These are phyloP conservation scores for Yarrowia sp. DNA, from an alignment of 805 yeast genomes.

Conservation along the genomic window DNA sequence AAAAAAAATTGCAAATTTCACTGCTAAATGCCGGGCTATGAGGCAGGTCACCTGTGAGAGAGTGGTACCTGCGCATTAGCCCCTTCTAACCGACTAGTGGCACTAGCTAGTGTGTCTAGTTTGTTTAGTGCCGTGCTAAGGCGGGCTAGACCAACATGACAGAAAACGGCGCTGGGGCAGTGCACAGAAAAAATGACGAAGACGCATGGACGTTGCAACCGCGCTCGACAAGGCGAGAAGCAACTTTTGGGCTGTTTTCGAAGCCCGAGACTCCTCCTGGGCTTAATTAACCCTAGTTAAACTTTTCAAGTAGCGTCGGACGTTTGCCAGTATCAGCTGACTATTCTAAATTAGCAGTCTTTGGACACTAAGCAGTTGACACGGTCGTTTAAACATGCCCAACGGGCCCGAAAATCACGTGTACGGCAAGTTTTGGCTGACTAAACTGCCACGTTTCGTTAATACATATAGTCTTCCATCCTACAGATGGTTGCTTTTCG, in stretches of 20 bases:
- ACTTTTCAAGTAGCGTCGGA: background rate
- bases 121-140: background rate
- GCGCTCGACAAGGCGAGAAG: background rate
- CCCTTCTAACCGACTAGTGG: background rate
- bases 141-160: constrained; percentile 11
- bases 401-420: background rate
- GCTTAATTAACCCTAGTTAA: background rate
- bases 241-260: background rate
- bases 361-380: background rate
- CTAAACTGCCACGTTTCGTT: background rate
- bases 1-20: no score
- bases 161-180: background rate
- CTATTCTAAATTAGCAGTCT: background rate
- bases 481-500: background rate
- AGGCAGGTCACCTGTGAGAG: constrained; percentile 2
- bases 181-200: no score
- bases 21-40: no score
- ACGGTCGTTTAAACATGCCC: background rate
- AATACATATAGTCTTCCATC: background rate
- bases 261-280: background rate
- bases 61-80: constrained; percentile 16
- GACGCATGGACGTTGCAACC: background rate
- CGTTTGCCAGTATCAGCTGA: background rate
- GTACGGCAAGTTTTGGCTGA: background rate
- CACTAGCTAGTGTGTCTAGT: background rate